phyloP scores from a whole-genome alignment of 352 stramenopile species.

The Lagenidium sp. region DNA sequence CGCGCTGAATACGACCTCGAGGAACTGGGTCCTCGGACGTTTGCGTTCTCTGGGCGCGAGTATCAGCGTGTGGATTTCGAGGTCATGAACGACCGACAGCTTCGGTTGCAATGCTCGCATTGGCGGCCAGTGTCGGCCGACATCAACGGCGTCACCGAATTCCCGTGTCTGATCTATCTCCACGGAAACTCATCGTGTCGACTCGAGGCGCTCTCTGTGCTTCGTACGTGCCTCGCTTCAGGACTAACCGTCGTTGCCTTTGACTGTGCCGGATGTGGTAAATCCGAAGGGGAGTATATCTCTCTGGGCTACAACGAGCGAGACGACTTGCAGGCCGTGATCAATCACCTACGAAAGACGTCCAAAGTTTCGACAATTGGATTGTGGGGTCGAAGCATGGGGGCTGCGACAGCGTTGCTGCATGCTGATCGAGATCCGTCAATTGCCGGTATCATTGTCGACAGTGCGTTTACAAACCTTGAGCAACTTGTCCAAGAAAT shows the following conservation, averaged over 20 bases:
- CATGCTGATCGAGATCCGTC: slow-evolving; percentile 95
- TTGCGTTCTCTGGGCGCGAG: slow-evolving; percentile 80
- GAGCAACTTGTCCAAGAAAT: slow-evolving; percentile 95
- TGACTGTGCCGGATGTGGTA: slow-evolving; percentile 95
- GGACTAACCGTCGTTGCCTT: slow-evolving; percentile 95
- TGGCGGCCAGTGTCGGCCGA: slow-evolving; percentile 76
- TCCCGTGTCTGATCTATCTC: slow-evolving; percentile 96
- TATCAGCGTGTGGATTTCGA: slow-evolving; percentile 92
- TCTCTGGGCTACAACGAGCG: slow-evolving; percentile 96
- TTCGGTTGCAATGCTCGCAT: slow-evolving; percentile 92
- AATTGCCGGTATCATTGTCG: slow-evolving; percentile 96
- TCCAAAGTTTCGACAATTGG: slow-evolving; percentile 92
- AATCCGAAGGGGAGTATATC: slow-evolving; percentile 96
- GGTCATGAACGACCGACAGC: slow-evolving; percentile 60
- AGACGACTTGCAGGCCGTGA: slow-evolving; percentile 82
- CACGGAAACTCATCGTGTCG: slow-evolving; percentile 97
- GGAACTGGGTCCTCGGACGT: slow-evolving; percentile 86
- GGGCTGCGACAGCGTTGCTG: slow-evolving; percentile 95
- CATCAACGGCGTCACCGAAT: slow-evolving; percentile 17
- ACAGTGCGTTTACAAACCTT: slow-evolving; percentile 96
- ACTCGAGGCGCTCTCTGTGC: slow-evolving; percentile 91
- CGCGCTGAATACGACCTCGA: slow-evolving; percentile 88
- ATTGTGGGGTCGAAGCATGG: slow-evolving; percentile 98
- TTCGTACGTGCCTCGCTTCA: slow-evolving; percentile 82
- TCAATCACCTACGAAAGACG: slow-evolving; percentile 90